A percentile compares a stretch with the other conserved stretches of the same genome.
Conservation (phyloP, 2,329 filamentous ascomycete species). For the Hypoxylon sp. region DNA sequence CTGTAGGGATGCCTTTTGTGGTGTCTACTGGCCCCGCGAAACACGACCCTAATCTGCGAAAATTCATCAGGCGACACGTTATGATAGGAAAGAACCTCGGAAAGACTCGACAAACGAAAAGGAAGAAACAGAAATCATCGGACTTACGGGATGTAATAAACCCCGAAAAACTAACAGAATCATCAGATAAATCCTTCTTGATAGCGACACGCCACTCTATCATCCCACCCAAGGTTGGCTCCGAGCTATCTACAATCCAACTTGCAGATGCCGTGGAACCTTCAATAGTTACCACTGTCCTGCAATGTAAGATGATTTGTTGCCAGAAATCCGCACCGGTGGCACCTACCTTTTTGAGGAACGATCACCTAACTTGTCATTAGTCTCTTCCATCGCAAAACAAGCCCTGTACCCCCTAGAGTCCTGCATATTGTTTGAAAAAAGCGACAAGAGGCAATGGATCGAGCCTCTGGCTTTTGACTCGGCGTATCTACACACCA, state of each 20-base stretch:
- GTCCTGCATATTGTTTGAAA: conserved; percentile 38
- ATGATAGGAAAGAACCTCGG: conserved; percentile 23
- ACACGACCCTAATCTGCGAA: conserved; percentile 16
- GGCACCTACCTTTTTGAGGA: not conserved
- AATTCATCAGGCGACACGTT: conserved; percentile 17
- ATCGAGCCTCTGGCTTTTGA: conserved; percentile 35
- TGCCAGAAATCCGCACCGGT: not conserved
- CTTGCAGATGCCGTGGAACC: conserved; percentile 34
- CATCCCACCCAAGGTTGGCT: conserved; percentile 19
- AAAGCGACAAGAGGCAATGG: conserved; percentile 38
- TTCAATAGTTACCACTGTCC: conserved; percentile 21
- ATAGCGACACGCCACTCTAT: not conserved
- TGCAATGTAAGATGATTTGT: conserved; percentile 23
- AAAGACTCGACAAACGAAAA: conserved; percentile 13
- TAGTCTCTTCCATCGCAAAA: conserved; percentile 42
- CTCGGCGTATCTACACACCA: conserved; percentile 37
- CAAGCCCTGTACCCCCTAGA: conserved; percentile 39
- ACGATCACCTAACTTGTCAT: conserved; percentile 3
- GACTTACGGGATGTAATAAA: not conserved
- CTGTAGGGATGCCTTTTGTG: conserved; percentile 15
- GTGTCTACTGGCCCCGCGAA: conserved; percentile 16
- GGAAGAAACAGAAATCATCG: not conserved
- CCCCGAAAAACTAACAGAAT: not conserved
- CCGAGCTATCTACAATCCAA: conserved; percentile 20
- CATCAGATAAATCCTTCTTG: conserved; percentile 2